Evolutionary conservation across 2,329 filamentous ascomycete genomes (phyloP).

Genomic region (Arthrobotrys entomopaga): DNA sequence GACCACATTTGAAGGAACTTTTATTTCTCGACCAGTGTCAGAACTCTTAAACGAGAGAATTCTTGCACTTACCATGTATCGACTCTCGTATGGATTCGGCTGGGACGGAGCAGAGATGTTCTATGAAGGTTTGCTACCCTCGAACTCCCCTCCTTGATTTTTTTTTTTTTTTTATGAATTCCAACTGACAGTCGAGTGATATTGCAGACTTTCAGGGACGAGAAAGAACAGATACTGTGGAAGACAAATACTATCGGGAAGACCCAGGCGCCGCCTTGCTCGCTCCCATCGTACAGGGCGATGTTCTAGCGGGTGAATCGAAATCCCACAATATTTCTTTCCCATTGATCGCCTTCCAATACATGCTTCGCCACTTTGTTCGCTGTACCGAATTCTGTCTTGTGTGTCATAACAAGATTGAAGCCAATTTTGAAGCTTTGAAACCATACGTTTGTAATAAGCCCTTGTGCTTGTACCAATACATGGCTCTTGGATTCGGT

Average conservation of each 20-base stretch:
- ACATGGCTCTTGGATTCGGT: slow-evolving; percentile 85
- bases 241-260: slow-evolving; percentile 62
- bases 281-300: slow-evolving; percentile 27
- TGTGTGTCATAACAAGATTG: slow-evolving; percentile 78
- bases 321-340: slow-evolving; percentile 64
- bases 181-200: neutral
- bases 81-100: slow-evolving; percentile 66
- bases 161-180: slow-evolving; percentile 13
- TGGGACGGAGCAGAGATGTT: slow-evolving; percentile 76
- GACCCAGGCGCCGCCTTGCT: slow-evolving; percentile 26
- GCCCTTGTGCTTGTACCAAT: slow-evolving; percentile 84
- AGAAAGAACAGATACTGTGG: slow-evolving; percentile 58
- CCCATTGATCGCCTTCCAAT: slow-evolving; percentile 68
- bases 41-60: slow-evolving; percentile 75
- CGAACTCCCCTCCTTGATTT: neutral
- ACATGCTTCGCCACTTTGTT: slow-evolving; percentile 78
- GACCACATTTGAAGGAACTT: slow-evolving; percentile 68
- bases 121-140: slow-evolving; percentile 64
- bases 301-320: slow-evolving; percentile 12
- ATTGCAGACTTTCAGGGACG: slow-evolving; percentile 56
- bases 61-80: slow-evolving; percentile 70
- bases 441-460: slow-evolving; percentile 83
- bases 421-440: slow-evolving; percentile 73
- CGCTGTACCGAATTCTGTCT: slow-evolving; percentile 88
- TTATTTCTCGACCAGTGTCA: slow-evolving; percentile 78